Conservation (phyloP, 129 eudicot species). For the Chrysanthemum lavandulifolium region DNA sequence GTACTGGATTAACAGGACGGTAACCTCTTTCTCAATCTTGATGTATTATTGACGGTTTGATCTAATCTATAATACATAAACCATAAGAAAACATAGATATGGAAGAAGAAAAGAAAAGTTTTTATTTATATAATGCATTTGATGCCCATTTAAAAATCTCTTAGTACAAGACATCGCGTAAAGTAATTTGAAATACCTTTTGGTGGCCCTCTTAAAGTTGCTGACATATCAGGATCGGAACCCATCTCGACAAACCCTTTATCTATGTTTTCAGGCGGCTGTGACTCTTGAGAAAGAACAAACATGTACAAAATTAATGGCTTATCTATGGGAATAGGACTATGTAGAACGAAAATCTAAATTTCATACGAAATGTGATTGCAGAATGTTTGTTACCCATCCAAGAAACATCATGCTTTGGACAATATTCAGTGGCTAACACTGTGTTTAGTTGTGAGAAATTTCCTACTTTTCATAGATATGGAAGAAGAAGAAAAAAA, state of each 20-base stretch:
- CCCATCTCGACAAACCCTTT: neutral
- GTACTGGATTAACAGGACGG: conserved; percentile 25
- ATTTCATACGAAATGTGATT: conserved; percentile 6
- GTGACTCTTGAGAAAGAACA: conserved; percentile 29
- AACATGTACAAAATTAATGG: conserved; percentile 12
- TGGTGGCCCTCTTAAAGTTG: conserved; percentile 63
- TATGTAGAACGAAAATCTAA: neutral
- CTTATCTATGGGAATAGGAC: neutral
- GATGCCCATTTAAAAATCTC: neutral
- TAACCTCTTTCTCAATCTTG: conserved; percentile 29
- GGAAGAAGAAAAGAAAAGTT: neutral
- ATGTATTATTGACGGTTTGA: conserved; percentile 41
- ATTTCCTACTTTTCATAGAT: neutral
- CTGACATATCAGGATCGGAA: conserved; percentile 23
- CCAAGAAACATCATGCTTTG: conserved; percentile 7
- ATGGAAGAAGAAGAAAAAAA: neutral
- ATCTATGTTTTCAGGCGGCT: conserved; percentile 20
- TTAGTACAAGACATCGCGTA: conserved; percentile 3
- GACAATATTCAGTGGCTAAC: neutral
- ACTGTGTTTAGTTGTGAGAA: no score
- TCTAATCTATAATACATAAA: conserved; percentile 64
- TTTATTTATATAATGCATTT: conserved; percentile 2
- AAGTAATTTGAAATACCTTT: conserved; percentile 45
- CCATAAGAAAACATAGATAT: conserved; percentile 9
- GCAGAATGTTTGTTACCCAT: conserved; percentile 9